Conservation (phyloP, 1,284 basidiomycete species). For the Tremellales sp. region DNA sequence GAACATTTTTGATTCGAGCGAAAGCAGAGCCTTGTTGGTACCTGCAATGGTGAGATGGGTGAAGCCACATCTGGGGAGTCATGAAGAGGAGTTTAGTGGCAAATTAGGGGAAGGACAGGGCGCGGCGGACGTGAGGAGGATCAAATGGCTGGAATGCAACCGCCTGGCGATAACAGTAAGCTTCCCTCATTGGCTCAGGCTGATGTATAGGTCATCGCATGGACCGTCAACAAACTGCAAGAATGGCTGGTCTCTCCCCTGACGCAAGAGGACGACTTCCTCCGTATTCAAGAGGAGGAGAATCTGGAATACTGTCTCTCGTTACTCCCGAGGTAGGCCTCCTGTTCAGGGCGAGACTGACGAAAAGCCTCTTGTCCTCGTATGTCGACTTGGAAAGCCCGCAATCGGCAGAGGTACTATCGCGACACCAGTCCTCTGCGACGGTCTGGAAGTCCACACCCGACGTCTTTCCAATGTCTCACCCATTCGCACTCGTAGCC, state of each 20-base stretch:
- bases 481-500: constrained; percentile 82
- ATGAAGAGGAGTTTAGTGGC: constrained; percentile 54
- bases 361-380: constrained; percentile 70
- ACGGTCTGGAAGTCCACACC: constrained; percentile 61
- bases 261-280: constrained; percentile 59
- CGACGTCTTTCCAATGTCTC: constrained; percentile 86
- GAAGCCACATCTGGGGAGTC: constrained; percentile 89
- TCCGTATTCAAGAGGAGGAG: constrained; percentile 78
- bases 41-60: constrained; percentile 90
- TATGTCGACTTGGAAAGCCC: constrained; percentile 76
- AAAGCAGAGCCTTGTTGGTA: constrained; percentile 74
- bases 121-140: constrained; percentile 66
- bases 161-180: constrained; percentile 56
- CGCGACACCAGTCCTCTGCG: constrained; percentile 63
- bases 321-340: constrained; percentile 71
- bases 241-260: constrained; percentile 67
- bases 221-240: constrained; percentile 87
- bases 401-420: constrained; percentile 64
- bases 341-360: neutral
- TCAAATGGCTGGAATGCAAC: constrained; percentile 85
- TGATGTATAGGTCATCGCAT: constrained; percentile 65
- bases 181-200: neutral
- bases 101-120: constrained; percentile 21
- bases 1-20: constrained; percentile 78
- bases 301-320: constrained; percentile 85